Base-by-base conservation (phyloP, 345 rosid species). In the Passiflora organensis region DNA sequence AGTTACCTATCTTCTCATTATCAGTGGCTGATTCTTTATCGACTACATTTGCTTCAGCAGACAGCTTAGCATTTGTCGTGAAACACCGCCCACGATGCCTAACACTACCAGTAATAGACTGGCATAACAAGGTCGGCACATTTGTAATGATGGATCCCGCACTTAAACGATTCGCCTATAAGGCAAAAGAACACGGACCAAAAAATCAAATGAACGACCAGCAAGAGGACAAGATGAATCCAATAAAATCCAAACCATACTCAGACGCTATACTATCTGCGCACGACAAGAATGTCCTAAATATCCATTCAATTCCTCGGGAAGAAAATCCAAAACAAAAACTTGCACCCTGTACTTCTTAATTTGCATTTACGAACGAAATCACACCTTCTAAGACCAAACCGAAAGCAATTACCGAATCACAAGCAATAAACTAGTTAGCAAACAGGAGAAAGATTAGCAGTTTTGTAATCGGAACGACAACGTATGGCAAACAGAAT, bases 1-100 rank as follows among this genome's bases (percentile, higher is more conserved):
- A 49, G 24, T 65, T 69, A 91, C 89, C 91, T 50, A 70, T 60
- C 65, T 74, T 79, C 58, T 77, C 77, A 54, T 24, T 16, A 37
- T 8, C 58, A 60, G 39, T 15, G 43, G 61, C 59, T 19, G 82
- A 43, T 61, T 78, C 84, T 71, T 80, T 77, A 69, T 79, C 77
- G 17, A 76, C 62, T 5, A 73, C 74, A 68, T 59, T 58, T 54
- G 82, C 86, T 63, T 80, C 86, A 25, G 62, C 51, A 32, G 85
- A 70, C 18, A 81, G 66, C 39, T 70, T 68, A 47, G 81, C 82
- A 74, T 72, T 80, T 45, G 70, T 63, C 63, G 38, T 68, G 32
- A 80, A 60, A 69, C 61, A 22, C 48, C 62, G 64, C 55, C 71
- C 55, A 19, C 51, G 23, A 52, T 37, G 43, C 62, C 70, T 64